Base-by-base conservation (phyloP, 495 filamentous ascomycete species). In the Penicillium paxilli region DNA sequence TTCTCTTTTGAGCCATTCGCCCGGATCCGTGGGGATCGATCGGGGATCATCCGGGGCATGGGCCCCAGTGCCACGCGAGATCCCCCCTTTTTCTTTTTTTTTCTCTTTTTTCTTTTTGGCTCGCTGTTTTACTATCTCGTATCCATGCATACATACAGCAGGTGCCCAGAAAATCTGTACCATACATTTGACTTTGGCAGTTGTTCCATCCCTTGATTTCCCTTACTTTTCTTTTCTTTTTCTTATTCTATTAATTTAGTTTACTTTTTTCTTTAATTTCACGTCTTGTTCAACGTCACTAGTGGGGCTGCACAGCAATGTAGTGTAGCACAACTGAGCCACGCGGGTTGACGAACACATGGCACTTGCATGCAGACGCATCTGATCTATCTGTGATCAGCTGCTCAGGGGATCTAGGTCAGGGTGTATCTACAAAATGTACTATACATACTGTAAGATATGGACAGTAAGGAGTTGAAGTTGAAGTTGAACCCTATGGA, bases 1-100 rank as follows among this genome's bases (percentile, higher is more conserved):
- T 42, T 21, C 40, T 46, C 12, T 26, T 33, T 49, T 44, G 11
- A 49, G 52, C 52, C 20, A 49, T 32, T 44, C 25, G 33, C 45
- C 52, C 52, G 44, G 52, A 47, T 55, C 44, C 41, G 50, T 44
- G 63, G 50, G 67, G 57, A 69, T 67, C 60, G 64, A 69, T 69
- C 66, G 55, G 62, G 63, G 58, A 63, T 64, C 57, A 63, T 64
- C 66, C 64, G 59, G 65, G 64, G 60, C 54, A 53, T 57, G 48
- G 42, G 51, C 49, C 51, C 56, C 47, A 44, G 47, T 44, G 57
- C 54, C 57, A 66, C 59, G 53, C 54, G 57, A 63, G 52, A 49
- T 37, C 48, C 41, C 32, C 44, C 60, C 41, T 42, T 46, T 45
- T 57, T 52, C 48, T 42, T 46, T 26, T 33, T 50, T 47, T 47